Evolutionary conservation across 805 yeast species (phyloP), one percentile per base, ranked within the genome.

Genomic region (Saccharomycopsis selenospora): DNA sequence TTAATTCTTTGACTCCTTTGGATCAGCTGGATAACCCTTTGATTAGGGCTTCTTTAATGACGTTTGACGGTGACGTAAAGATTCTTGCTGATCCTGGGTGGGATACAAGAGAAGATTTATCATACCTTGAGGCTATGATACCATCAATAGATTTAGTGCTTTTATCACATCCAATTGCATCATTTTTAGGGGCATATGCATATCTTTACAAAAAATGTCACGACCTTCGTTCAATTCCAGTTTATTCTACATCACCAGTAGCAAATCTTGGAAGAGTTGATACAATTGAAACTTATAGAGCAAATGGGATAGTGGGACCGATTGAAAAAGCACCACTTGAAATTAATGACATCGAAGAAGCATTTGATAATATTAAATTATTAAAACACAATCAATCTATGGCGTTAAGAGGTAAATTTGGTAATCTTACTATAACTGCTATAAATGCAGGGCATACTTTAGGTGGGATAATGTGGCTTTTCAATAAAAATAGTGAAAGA

Each of bases 381-480:
- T 67, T 93, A 43, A 91, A 90, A 58, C 89, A 82, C 61, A 76
- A 89, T 0, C 99, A 93, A 62, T 76, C 86, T 2, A 70, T 82
- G 11, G 73, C 73, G 40, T 66, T 86, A 44, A 67, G 79, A 50
- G 88, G 82, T 5, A 75, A 71, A 46, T 68, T 66, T 33, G 80
- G 77, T 50, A 47, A 40, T 33, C 23, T 52, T 14, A 47, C 49
- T 3, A 33, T 82, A 20, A 81, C 95, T 0, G 95, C 97, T 0
- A 80, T 81, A 56, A 89, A 85, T 62, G 82, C 97, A 0, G 99
- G 99, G 3, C 96, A 87, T 60, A 73, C 95, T 0, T 71, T 93
- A 25, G 99, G 99, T 53, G 98, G 99, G 11, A 79, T 95, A 0
- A 78, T 90, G 42, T 90, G 97, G 97, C 68, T 82, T 30, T 63